phyloP scores from a whole-genome alignment of 2,329 filamentous ascomycete genomes.

The Xylariales sp. region DNA sequence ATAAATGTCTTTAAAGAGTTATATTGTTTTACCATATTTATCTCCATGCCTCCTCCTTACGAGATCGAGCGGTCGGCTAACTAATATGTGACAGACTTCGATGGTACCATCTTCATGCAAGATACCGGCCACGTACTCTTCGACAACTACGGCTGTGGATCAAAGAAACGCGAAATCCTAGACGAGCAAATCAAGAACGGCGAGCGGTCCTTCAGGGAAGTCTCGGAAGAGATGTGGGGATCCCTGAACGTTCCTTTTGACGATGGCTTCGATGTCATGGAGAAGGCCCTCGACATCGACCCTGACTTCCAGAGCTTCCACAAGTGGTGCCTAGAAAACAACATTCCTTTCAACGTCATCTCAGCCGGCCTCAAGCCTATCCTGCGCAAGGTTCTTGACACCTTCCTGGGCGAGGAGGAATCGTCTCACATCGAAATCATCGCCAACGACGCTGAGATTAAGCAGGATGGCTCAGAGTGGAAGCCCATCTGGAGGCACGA shows the following conservation, averaged over 20 bases:
- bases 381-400: conserved; percentile 55
- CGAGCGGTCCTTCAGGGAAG: conserved; percentile 62
- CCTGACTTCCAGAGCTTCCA: conserved; percentile 61
- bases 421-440: conserved; percentile 60
- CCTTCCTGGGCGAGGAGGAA: conserved; percentile 58
- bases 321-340: conserved; percentile 56
- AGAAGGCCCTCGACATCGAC: conserved; percentile 58
- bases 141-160: conserved; percentile 60
- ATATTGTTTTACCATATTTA: no score
- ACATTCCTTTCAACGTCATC: conserved; percentile 66
- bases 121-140: conserved; percentile 67
- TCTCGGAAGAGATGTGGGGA: conserved; percentile 70
- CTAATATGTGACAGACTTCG: conserved; percentile 50
- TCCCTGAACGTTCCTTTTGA: conserved; percentile 64
- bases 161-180: conserved; percentile 47
- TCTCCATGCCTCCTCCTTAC: no score
- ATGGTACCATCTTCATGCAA: conserved; percentile 70
- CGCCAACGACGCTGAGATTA: conserved; percentile 62
- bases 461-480: conserved; percentile 54
- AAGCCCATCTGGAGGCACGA: conserved; percentile 65
- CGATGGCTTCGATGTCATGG: conserved; percentile 62
- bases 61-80: no score
- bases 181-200: conserved; percentile 62
- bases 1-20: no score
- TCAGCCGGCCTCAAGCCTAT: conserved; percentile 64